Evolutionary conservation across 2,329 filamentous ascomycete genomes (phyloP).

Genomic region (Ophiostoma montium): DNA sequence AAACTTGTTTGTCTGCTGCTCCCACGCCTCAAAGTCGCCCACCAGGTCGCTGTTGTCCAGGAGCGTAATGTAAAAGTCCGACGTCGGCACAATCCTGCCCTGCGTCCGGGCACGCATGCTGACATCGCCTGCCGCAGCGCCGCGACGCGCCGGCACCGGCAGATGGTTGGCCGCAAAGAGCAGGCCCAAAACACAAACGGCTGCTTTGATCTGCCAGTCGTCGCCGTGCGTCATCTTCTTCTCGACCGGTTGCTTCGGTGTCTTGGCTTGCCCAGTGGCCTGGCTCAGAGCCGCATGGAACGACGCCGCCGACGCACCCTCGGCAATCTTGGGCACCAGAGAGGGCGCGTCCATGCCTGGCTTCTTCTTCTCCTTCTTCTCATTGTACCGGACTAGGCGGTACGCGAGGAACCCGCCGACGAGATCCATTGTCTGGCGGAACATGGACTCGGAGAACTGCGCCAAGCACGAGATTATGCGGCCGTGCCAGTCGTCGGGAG

Average conservation of each 20-base stretch:
- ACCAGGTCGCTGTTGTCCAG: conserved; percentile 79
- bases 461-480: conserved; percentile 69
- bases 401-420: conserved; percentile 69
- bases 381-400: conserved; percentile 56
- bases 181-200: conserved; percentile 64
- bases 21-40: conserved; percentile 79
- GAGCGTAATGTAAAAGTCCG: conserved; percentile 75
- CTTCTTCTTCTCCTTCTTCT: conserved; percentile 46
- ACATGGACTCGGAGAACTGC: conserved; percentile 50
- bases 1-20: conserved; percentile 58
- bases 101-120: conserved; percentile 29
- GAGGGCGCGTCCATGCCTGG: conserved; percentile 46
- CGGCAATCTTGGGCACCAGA: conserved; percentile 59
- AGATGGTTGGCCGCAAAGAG: conserved; percentile 61
- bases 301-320: conserved; percentile 51
- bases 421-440: conserved; percentile 62
- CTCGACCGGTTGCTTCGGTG: conserved; percentile 34
- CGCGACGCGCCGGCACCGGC: conserved; percentile 15
- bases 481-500: conserved; percentile 61
- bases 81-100: conserved; percentile 62
- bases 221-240: conserved; percentile 54
- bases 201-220: conserved; percentile 81
- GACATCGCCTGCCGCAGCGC: conserved; percentile 19
- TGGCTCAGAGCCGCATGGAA: conserved; percentile 63
- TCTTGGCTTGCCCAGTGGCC: conserved; percentile 32